phyloP scores from a whole-genome alignment of 768 basidiomycete species.

The Mrakia blollopis region DNA sequence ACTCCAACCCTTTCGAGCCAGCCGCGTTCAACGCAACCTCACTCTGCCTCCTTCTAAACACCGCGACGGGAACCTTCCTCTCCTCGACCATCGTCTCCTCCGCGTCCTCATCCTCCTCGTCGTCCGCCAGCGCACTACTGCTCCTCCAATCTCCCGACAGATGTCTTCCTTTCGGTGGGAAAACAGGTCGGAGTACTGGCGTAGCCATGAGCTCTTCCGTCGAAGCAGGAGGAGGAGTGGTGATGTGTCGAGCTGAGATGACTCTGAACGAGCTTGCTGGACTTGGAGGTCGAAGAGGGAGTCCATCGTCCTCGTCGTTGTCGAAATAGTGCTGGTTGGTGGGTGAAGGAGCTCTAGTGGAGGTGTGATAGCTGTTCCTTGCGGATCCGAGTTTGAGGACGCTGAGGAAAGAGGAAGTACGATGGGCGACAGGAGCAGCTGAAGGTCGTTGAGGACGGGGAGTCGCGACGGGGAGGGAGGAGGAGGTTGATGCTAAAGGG shows the following conservation, averaged over 20 bases:
- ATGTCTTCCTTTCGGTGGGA: neutral
- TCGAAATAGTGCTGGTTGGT: neutral
- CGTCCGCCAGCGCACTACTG: neutral
- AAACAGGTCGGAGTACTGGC: neutral
- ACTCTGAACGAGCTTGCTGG: slow-evolving; percentile 29
- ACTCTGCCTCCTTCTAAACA: slow-evolving; percentile 8
- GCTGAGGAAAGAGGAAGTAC: neutral
- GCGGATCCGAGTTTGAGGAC: slow-evolving; percentile 9
- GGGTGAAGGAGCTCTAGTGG: neutral
- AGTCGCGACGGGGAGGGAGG: neutral
- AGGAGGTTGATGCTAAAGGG: neutral
- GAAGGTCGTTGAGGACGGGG: slow-evolving; percentile 5
- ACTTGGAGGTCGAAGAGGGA: slow-evolving; percentile 20
- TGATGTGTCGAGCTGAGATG: slow-evolving; percentile 26
- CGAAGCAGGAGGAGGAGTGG: slow-evolving; percentile 16
- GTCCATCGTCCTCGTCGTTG: slow-evolving; percentile 8
- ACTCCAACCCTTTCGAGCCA: neutral
- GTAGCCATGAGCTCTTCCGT: slow-evolving; percentile 7
- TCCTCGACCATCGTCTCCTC: slow-evolving; percentile 11
- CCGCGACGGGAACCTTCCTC: slow-evolving; percentile 8
- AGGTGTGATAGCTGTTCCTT: neutral
- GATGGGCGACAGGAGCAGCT: neutral
- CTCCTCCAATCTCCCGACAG: slow-evolving; percentile 2
- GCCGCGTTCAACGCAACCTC: slow-evolving; percentile 9
- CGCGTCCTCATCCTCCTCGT: slow-evolving; percentile 10